These are phyloP conservation scores for Verticillium tricorpus DNA, from an alignment of 2,329 filamentous ascomycete genomes.

Conservation along the genomic window DNA sequence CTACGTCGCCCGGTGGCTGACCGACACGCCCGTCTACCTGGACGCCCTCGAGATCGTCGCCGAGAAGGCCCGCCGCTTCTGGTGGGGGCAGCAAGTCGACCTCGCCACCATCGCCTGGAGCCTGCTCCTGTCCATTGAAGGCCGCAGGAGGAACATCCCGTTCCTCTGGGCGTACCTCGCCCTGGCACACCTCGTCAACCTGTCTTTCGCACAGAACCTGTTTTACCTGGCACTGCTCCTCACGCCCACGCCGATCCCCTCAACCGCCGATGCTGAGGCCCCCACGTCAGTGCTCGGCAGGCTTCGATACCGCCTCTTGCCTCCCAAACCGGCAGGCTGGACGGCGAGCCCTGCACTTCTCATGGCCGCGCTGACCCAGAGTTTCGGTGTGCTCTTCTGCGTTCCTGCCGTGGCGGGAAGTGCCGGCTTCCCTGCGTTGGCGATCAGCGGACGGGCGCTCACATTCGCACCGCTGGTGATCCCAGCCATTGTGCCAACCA, in stretches of 20 bases:
- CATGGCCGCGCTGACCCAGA: constrained; percentile 25
- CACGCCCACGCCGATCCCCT: constrained; percentile 43
- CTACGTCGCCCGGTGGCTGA: constrained; percentile 47
- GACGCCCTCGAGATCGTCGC: constrained; percentile 52
- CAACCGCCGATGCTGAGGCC: constrained; percentile 18
- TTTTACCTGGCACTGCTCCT: constrained; percentile 57
- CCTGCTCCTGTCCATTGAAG: constrained; percentile 54
- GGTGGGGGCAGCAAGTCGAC: constrained; percentile 60
- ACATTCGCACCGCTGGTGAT: constrained; percentile 42
- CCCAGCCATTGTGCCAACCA: constrained; percentile 40
- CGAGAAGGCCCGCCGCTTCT: constrained; percentile 50
- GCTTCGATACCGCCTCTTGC: constrained; percentile 24
- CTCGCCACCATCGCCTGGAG: constrained; percentile 50
- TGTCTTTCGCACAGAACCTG: constrained; percentile 59
- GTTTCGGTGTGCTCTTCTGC: constrained; percentile 28
- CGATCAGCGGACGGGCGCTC: constrained; percentile 27
- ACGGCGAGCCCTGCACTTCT: constrained; percentile 31
- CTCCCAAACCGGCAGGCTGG: constrained; percentile 40
- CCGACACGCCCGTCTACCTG: constrained; percentile 44
- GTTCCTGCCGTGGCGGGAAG: constrained; percentile 37
- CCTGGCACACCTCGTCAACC: constrained; percentile 53
- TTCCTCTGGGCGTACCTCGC: constrained; percentile 51
- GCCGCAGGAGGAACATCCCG: constrained; percentile 51
- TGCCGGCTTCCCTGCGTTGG: constrained; percentile 29
- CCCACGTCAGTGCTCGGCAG: constrained; percentile 23